Evolutionary conservation across 176 grass and related monocot genomes (phyloP), one percentile per base, ranked within the genome.

Genomic region (Oryza rufipogon): DNA sequence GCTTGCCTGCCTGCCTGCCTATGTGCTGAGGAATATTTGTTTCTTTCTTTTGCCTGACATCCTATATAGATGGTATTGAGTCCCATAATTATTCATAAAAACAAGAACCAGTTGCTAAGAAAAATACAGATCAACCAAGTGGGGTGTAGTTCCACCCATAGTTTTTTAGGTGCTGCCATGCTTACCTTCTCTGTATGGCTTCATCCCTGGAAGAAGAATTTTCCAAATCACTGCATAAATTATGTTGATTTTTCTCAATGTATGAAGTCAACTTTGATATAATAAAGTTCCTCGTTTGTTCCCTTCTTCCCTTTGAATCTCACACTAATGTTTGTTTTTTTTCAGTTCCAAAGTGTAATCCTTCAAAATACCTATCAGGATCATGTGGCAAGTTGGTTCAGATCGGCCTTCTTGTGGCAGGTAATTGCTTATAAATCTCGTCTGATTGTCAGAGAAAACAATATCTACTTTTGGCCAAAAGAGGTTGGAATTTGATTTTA

Each of bases 401-500:
- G 22, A 58, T 90, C 69, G 38, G 0, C 60, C 84, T 90, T 73
- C 15, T 90, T 0, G 26, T 86, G 79, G 79, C 88, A 79, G 88
- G 88, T 90, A 83, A 66, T 81, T 80, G 68, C 66, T 78, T 19
- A 78, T 26, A 77, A 44, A 72, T 56, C n/a, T 49, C 17, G 30
- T 4, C 4, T 79, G 19, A n/a, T 15, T 36, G 8, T 66, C 20
- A 9, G 17, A 51, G 70, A 16, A 60, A 30, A 19, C 0, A 52
- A 23, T 49, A 49, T 44, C 11, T 38, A 79, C 7, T 64, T 39
- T 47, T 66, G n/a, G 80, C 2, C 64, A 47, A 60, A 45, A 76
- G 17, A 36, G 9, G 1, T 20, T 11, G 39, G 16, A 14, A 5
- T 20, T 44, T 17, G 25, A 44, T 65, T 85, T 71, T 78, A 48